phyloP scores from a whole-genome alignment of 108 stramenopile species.

The Mayamaea pseudoterrestris region DNA sequence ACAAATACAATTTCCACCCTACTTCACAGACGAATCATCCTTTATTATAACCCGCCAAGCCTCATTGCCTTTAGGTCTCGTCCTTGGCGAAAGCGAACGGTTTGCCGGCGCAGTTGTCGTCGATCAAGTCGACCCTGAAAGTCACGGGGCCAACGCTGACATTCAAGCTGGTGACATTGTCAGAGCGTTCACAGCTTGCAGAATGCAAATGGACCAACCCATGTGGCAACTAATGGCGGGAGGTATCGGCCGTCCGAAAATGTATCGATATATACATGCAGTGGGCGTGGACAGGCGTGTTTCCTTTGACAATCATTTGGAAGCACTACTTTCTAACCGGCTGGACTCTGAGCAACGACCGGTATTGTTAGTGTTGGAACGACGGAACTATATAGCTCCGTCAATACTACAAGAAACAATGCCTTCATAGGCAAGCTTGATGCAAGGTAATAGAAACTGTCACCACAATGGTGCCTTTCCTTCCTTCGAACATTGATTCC shows the following conservation, averaged over 20 bases:
- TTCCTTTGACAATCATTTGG: constrained; percentile 63
- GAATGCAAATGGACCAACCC: constrained; percentile 53
- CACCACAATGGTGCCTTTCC: too few relatives aligned
- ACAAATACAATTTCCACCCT: constrained; percentile 50
- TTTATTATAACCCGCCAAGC: constrained; percentile 20
- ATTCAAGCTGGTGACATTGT: constrained; percentile 50
- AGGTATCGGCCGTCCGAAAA: constrained; percentile 69
- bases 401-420: too few relatives aligned
- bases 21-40: constrained; percentile 2
- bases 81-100: constrained; percentile 43
- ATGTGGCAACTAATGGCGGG: constrained; percentile 72
- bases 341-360: constrained; percentile 57
- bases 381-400: too few relatives aligned
- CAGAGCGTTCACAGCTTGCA: constrained; percentile 60
- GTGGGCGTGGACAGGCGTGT: constrained; percentile 20
- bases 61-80: constrained; percentile 48
- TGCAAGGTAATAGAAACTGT: too few relatives aligned
- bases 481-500: too few relatives aligned
- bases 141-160: constrained; percentile 43
- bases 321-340: constrained; percentile 55
- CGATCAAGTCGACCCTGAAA: constrained; percentile 38
- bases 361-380: constrained; percentile 58
- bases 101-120: constrained; percentile 28
- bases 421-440: too few relatives aligned
- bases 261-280: constrained; percentile 55